A percentile compares a stretch with the other conserved stretches of the same genome.
Evolutionary conservation across 768 basidiomycete species (phyloP).

Genomic region (Xanthoconium stramineum): DNA sequence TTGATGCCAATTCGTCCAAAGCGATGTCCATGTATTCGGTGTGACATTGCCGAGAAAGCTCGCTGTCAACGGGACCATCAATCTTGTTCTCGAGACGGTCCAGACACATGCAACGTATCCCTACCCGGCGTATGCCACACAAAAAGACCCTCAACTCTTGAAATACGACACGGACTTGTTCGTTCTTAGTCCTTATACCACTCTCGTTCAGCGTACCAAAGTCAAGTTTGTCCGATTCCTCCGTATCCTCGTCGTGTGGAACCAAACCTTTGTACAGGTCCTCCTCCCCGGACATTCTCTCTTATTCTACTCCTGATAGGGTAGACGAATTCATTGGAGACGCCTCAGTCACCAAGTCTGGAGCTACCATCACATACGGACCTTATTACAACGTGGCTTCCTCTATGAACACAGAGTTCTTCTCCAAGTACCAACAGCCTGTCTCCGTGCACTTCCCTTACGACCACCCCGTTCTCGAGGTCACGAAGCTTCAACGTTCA

Average conservation of each 20-base stretch:
- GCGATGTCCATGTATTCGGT: conserved; percentile 51
- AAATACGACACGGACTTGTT: conserved; percentile 76
- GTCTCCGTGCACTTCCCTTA: conserved; percentile 78
- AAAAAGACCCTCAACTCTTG: conserved; percentile 75
- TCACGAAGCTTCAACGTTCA: conserved; percentile 65
- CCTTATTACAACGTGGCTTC: conserved; percentile 76
- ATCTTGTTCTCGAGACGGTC: conserved; percentile 74
- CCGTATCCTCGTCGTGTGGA: not conserved
- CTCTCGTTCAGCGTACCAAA: conserved; percentile 82
- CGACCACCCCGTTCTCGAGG: conserved; percentile 76
- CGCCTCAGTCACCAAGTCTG: conserved; percentile 64
- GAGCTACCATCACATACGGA: conserved; percentile 83
- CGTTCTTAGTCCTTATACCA: conserved; percentile 80
- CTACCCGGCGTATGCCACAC: conserved; percentile 69
- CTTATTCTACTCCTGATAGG: conserved; percentile 65
- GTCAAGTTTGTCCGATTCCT: conserved; percentile 55
- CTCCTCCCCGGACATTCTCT: conserved; percentile 66
- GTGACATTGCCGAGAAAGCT: conserved; percentile 63
- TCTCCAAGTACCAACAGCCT: conserved; percentile 58
- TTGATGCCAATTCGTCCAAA: conserved; percentile 31
- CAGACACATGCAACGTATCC: conserved; percentile 77
- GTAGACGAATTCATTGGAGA: conserved; percentile 60
- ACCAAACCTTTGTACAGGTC: conserved; percentile 43
- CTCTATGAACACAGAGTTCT: conserved; percentile 55
- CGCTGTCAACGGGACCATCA: conserved; percentile 57